These are phyloP conservation scores for Leccinum aurantiacum DNA, from an alignment of 768 basidiomycete species.

Conservation along the genomic window DNA sequence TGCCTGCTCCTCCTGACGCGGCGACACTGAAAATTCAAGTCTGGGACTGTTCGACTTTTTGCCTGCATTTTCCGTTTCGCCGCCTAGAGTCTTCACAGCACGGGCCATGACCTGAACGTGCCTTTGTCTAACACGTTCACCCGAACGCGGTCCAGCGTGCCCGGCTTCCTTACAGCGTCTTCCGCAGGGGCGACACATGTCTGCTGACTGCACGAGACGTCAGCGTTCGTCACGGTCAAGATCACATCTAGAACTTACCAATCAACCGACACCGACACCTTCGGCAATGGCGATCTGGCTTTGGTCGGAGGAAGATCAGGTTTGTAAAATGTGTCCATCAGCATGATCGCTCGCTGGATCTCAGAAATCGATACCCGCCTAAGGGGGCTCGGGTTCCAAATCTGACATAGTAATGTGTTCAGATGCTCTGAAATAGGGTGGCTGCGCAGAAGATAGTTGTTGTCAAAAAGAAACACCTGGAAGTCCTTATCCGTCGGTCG, in stretches of 20 bases:
- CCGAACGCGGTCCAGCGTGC: too few species aligned
- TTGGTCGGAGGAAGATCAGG: not conserved
- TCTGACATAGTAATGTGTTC: constrained; percentile 8
- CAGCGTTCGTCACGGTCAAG: not conserved
- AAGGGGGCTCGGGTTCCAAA: constrained; percentile 17
- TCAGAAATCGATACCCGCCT: constrained; percentile 19
- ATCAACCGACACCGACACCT: constrained; percentile 2
- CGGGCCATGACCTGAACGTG: too few species aligned
- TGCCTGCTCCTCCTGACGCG: too few species aligned
- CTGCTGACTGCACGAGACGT: constrained; percentile 8
- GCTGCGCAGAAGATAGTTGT: not conserved
- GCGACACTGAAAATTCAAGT: too few species aligned
- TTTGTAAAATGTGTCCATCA: constrained; percentile 20
- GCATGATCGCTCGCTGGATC: constrained; percentile 14
- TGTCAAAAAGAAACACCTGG: constrained; percentile 1
- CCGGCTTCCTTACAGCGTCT: not conserved
- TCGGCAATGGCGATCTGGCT: not conserved
- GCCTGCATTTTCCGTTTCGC: too few species aligned
- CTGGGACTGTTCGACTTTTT: too few species aligned
- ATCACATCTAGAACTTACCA: constrained; percentile 10
- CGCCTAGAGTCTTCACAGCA: too few species aligned
- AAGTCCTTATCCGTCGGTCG: constrained; percentile 1
- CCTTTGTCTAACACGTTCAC: too few species aligned
- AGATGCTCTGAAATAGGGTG: constrained; percentile 13
- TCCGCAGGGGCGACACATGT: constrained; percentile 10